Base-by-base conservation (phyloP, 192 early-diverging fungal genomes). In the Backusella parvicylindrica region DNA sequence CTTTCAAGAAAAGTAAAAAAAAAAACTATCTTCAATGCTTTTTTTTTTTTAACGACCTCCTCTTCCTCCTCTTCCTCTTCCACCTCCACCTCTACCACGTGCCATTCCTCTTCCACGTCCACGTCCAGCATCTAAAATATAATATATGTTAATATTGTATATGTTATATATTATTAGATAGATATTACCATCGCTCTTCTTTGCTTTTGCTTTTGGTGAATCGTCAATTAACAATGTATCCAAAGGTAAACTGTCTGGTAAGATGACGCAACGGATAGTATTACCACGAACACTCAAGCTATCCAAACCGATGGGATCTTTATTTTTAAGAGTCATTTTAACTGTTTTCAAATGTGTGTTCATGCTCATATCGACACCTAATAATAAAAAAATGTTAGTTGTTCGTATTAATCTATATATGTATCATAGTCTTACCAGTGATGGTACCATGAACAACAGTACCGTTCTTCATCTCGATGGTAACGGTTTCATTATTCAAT, bases 401-500 rank as follows among this genome's bases (percentile, higher is more conserved):
- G 2, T 35, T 35, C 6, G 2, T 35, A 3, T 35, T 35, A 35
- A n/a, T n/a, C n/a, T n/a, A n/a, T n/a, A n/a, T n/a, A n/a, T n/a
- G n/a, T n/a, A n/a, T n/a, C n/a, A n/a, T n/a, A n/a, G n/a, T n/a
- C 67, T 38, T 80, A 71, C 90, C 91, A 37, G 94, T 95, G 70
- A 99, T 91, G 21, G 97, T 99, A 68, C 98, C 98, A 80, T 95
- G 92, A 41, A 99, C 94, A 74, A 97, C 88, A 16, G 97, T 99
- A 66, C 98, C 98, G 81, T 99, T 99, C 78, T 99, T 99, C 67
- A 99, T 89, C 86, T 99, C 98, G 81, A 99, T 93, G 12, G 97
- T 98, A 56, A 99, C 98, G 32, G 96, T 96, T 87, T 99, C 96
- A 83, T 94, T 95, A 75, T 90, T 92, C 81, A 95, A 90, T 87